Evolutionary conservation across 768 basidiomycete species (phyloP).

Genomic region (Fibroporia radiculosa): DNA sequence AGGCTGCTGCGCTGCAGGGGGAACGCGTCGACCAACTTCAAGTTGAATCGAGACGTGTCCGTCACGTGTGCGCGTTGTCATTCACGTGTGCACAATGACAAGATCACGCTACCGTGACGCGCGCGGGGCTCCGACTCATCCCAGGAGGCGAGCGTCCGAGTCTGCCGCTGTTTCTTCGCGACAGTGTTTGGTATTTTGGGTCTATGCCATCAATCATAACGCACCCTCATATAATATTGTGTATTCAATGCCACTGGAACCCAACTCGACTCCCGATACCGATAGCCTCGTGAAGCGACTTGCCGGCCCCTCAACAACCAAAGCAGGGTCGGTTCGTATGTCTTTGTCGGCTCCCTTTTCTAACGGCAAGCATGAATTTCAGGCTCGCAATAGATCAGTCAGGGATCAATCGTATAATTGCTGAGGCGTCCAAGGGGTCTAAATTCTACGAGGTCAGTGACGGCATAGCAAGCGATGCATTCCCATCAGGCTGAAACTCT

Average conservation of each 20-base stretch:
- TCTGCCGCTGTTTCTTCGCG: background rate
- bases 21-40: too few relatives aligned
- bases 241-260: conserved; percentile 3
- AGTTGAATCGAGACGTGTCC: background rate
- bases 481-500: too few relatives aligned
- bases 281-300: conserved; percentile 70
- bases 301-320: conserved; percentile 82
- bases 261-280: conserved; percentile 47
- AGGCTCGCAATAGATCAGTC: conserved; percentile 68
- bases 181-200: background rate
- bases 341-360: background rate
- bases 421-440: conserved; percentile 87
- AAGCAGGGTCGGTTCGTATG: conserved; percentile 62
- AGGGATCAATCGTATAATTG: conserved; percentile 84
- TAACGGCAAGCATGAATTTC: background rate
- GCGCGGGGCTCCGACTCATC: too few relatives aligned
- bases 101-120: too few relatives aligned
- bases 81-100: too few relatives aligned
- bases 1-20: too few relatives aligned
- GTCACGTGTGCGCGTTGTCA: background rate
- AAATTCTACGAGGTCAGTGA: conserved; percentile 81
- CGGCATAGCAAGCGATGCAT: too few relatives aligned
- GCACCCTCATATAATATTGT: background rate
- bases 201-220: background rate
- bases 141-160: too few relatives aligned